Percentiles rank a stretch among this genome's conserved stretches.
Evolutionary conservation across 2,329 filamentous ascomycete species (phyloP).

Genomic region (Aspergillus thermomutatus): DNA sequence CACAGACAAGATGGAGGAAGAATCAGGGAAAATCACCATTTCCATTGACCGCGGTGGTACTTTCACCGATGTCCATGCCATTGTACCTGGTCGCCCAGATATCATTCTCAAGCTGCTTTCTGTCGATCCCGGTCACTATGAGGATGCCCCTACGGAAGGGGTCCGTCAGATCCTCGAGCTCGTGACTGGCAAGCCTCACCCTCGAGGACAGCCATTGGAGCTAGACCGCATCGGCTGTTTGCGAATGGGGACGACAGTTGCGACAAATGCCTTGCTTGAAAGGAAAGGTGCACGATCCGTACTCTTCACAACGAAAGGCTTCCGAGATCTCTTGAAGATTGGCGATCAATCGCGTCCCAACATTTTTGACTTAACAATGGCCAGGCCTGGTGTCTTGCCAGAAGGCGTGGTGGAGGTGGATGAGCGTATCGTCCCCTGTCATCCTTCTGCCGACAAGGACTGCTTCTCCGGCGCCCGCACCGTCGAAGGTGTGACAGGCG

Average conservation of each 20-base stretch:
- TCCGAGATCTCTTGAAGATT: constrained; percentile 81
- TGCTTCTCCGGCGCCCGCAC: constrained; percentile 63
- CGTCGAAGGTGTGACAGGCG: constrained; percentile 55
- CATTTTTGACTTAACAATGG: constrained; percentile 86
- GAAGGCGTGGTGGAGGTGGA: constrained; percentile 80
- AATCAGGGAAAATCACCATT: constrained; percentile 32
- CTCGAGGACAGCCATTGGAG: constrained; percentile 33
- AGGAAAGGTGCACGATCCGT: constrained; percentile 85
- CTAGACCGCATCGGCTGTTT: constrained; percentile 51
- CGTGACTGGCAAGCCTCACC: constrained; percentile 33
- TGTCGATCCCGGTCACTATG: constrained; percentile 38
- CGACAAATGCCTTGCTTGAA: constrained; percentile 85
- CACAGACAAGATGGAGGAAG: constrained; percentile 20
- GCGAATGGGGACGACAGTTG: constrained; percentile 91
- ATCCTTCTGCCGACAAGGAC: constrained; percentile 61
- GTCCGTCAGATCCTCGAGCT: constrained; percentile 64
- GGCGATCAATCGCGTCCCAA: constrained; percentile 86
- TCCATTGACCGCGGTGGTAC: constrained; percentile 41
- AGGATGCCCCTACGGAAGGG: constrained; percentile 68
- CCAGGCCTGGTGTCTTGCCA: constrained; percentile 81
- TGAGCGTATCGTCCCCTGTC: constrained; percentile 79
- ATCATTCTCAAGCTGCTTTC: constrained; percentile 41
- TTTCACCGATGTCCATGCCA: constrained; percentile 39
- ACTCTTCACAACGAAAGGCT: constrained; percentile 81
- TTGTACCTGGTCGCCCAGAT: constrained; percentile 34